Conservation (phyloP, 2,329 filamentous ascomycete genomes). For the Pleoardoris graminearum region DNA sequence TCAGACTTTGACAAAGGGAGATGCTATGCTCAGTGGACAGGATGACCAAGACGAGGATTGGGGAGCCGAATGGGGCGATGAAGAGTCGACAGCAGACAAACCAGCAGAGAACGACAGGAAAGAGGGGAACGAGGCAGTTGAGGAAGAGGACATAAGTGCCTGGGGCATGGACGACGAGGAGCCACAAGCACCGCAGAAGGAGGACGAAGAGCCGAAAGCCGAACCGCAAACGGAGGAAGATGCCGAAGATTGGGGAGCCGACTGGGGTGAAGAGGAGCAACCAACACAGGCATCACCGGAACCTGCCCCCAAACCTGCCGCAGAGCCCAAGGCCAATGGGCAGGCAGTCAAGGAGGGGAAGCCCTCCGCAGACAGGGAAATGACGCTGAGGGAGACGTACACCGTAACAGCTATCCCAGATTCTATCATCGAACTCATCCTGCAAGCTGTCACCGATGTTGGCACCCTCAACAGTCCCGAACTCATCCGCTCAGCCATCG, state of each 20-base stretch:
- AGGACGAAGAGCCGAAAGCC: slow-evolving; percentile 41
- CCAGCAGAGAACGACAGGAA: neutral
- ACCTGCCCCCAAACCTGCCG: slow-evolving; percentile 20
- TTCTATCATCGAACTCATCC: slow-evolving; percentile 70
- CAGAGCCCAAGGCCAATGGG: slow-evolving; percentile 38
- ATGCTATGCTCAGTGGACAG: slow-evolving; percentile 63
- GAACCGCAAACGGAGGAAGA: slow-evolving; percentile 42
- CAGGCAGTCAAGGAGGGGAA: slow-evolving; percentile 31
- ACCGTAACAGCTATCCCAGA: slow-evolving; percentile 86
- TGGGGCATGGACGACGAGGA: slow-evolving; percentile 52
- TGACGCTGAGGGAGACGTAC: slow-evolving; percentile 84
- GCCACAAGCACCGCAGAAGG: slow-evolving; percentile 17
- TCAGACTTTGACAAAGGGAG: slow-evolving; percentile 72
- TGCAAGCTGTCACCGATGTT: slow-evolving; percentile 52
- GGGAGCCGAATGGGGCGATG: slow-evolving; percentile 78
- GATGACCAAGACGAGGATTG: slow-evolving; percentile 64
- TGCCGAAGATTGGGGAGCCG: slow-evolving; percentile 71
- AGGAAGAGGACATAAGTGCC: slow-evolving; percentile 55
- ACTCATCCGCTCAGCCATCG: slow-evolving; percentile 58
- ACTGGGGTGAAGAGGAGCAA: slow-evolving; percentile 71
- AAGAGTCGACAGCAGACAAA: slow-evolving; percentile 34
- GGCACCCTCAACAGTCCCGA: slow-evolving; percentile 59
- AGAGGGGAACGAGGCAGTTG: slow-evolving; percentile 28
- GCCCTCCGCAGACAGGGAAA: slow-evolving; percentile 56
- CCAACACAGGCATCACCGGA: slow-evolving; percentile 18